Conservation (phyloP, 306 rosid species). For the Glycine tomentella region DNA sequence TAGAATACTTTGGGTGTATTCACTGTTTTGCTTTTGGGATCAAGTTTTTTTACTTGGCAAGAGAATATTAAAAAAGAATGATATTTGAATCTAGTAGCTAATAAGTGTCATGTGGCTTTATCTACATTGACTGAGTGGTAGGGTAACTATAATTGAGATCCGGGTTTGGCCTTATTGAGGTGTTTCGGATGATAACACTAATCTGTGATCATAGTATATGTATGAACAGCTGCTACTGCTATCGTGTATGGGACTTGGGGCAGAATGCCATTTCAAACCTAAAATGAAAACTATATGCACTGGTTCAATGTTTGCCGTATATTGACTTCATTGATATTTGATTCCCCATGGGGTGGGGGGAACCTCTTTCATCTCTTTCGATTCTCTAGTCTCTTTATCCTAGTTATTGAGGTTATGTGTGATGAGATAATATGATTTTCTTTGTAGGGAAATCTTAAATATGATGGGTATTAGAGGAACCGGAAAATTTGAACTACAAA, state of each 20-base stretch:
- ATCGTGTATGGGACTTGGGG: too few species aligned
- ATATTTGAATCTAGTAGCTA: slow-evolving; percentile 29
- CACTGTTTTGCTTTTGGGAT: slow-evolving; percentile 22
- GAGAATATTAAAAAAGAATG: slow-evolving; percentile 5
- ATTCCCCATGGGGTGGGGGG: too few species aligned
- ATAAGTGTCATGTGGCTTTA: slow-evolving; percentile 30
- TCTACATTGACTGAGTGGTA: slow-evolving; percentile 16
- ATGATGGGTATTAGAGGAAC: background rate
- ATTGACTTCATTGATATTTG: too few species aligned
- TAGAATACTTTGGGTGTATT: background rate
- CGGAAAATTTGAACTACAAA: background rate
- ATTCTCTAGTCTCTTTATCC: too few species aligned
- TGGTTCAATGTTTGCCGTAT: too few species aligned
- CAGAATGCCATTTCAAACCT: too few species aligned
- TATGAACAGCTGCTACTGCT: background rate
- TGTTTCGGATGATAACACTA: background rate
- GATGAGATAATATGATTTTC: background rate
- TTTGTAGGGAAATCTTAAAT: too few species aligned
- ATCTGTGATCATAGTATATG: background rate
- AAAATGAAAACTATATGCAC: background rate
- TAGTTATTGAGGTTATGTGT: background rate
- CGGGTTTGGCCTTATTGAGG: background rate
- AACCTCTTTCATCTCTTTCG: background rate
- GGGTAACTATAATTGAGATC: background rate
- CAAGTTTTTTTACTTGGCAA: slow-evolving; percentile 1